Evolutionary conservation across 345 rosid species (phyloP), one percentile per base, ranked within the genome.

Genomic region (Pistacia vera): DNA sequence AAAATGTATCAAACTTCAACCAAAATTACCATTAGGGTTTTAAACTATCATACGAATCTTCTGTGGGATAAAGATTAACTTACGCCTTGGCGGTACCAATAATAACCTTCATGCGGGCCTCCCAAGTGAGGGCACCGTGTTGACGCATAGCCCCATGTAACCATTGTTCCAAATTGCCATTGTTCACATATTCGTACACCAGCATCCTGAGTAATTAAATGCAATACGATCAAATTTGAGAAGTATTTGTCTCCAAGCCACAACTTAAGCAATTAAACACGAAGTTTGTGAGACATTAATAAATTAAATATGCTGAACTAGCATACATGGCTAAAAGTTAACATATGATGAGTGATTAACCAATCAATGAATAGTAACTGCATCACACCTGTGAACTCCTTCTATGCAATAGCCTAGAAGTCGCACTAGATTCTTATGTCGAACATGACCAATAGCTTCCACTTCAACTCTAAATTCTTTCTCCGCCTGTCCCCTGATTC

Each of bases 361-460:
- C 35, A 22, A 58, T 38, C 51, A 36, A 76, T 62, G 36, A 62
- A 66, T 61, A 58, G 61, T 18, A 25, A 76, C 68, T 35, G 63
- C 76, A 62, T 60, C 81, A 71, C 81, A 90, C 97, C 98, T 89
- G 83, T 93, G 90, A 79, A 89, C 94, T 66, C 98, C 99, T 81
- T 96, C 99, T 63, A 96, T 84, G 81, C 98, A 93, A 61, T 86
- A 96, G 76, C 98, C 99, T 81, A 96, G 80, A 79, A 96, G 97
- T 60, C 97, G 89, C 61, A 91, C 98, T 63, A 96, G 95, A 83
- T 96, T 96, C 85, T 96, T 96, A 52, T 96, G 97, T 35, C 97
- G 88, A 79, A 93, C 99, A 72, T 96, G 97, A 73, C 99, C 98
- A 77, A 96, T 93, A 66, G 98, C 98, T 75, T 96, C 99, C 83